Evolutionary conservation across 768 basidiomycete species (phyloP).

Genomic region (Mycena vitilis): DNA sequence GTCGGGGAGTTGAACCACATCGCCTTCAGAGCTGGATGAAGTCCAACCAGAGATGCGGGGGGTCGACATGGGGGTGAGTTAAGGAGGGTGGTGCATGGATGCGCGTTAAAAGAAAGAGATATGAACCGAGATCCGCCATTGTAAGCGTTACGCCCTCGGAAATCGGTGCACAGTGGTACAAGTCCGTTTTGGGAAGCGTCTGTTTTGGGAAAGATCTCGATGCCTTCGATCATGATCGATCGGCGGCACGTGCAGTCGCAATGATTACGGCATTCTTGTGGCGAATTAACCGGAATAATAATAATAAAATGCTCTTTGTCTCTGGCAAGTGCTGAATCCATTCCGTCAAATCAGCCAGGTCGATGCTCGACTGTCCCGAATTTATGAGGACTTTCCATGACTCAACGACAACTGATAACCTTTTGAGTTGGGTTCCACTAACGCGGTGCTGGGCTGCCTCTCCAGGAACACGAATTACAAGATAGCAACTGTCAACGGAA

Average conservation of each 20-base stretch:
- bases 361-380: too few species aligned
- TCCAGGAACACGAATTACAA: too few species aligned
- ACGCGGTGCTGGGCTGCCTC: too few species aligned
- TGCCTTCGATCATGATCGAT: conserved; percentile 13
- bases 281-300: too few species aligned
- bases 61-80: conserved; percentile 17
- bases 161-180: background rate
- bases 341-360: too few species aligned
- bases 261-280: background rate
- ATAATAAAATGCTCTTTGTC: too few species aligned
- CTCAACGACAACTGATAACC: too few species aligned
- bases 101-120: background rate
- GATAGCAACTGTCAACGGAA: too few species aligned
- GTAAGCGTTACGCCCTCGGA: background rate
- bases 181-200: conserved; percentile 2
- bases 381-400: too few species aligned
- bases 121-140: conserved; percentile 25
- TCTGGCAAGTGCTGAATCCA: too few species aligned
- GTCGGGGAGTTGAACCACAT: conserved; percentile 18
- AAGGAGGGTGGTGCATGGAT: background rate
- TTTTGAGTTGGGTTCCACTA: too few species aligned
- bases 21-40: conserved; percentile 19
- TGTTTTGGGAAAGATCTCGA: background rate
- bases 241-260: background rate
- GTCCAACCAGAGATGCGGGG: conserved; percentile 27